These are phyloP conservation scores for Pyricularia pennisetigena DNA, from an alignment of 2,329 filamentous ascomycete genomes.

Conservation along the genomic window DNA sequence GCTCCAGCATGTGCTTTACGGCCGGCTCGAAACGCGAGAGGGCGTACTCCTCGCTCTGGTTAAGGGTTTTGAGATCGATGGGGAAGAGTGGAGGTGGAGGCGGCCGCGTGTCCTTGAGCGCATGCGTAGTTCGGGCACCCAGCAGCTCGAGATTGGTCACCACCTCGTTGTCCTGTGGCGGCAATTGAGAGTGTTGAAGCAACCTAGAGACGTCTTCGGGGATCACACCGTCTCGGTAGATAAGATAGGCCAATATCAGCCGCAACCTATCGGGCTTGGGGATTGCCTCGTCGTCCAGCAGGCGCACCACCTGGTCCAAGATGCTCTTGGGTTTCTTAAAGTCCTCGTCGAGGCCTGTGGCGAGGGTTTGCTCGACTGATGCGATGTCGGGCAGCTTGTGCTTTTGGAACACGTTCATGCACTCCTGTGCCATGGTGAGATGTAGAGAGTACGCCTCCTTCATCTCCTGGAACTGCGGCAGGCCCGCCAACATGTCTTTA, in stretches of 20 bases:
- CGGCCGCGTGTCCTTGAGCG: constrained; percentile 67
- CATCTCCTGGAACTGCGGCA: constrained; percentile 91
- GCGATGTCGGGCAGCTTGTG: constrained; percentile 81
- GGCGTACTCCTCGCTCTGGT: constrained; percentile 60
- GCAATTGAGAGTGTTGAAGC: constrained; percentile 71
- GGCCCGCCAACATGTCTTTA: constrained; percentile 90
- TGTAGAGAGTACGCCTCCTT: constrained; percentile 94
- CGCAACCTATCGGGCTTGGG: constrained; percentile 66
- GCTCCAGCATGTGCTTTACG: constrained; percentile 75
- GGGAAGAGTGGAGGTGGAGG: constrained; percentile 61
- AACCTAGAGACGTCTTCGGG: constrained; percentile 76
- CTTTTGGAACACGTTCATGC: constrained; percentile 85
- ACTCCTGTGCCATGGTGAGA: constrained; percentile 92
- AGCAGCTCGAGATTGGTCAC: constrained; percentile 73
- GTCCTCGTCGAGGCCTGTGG: constrained; percentile 89
- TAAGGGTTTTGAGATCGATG: constrained; percentile 39
- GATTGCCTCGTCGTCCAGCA: constrained; percentile 79
- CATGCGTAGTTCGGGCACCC: constrained; percentile 60
- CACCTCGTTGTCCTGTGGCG: constrained; percentile 60
- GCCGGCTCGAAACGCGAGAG: constrained; percentile 81
- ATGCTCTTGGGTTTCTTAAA: constrained; percentile 84
- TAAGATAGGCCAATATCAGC: constrained; percentile 73
- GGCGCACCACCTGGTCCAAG: constrained; percentile 71
- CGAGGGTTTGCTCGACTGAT: constrained; percentile 79
- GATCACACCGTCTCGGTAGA: constrained; percentile 80